phyloP scores from a whole-genome alignment of 441 rosid genomes.

The Manihot esculenta region DNA sequence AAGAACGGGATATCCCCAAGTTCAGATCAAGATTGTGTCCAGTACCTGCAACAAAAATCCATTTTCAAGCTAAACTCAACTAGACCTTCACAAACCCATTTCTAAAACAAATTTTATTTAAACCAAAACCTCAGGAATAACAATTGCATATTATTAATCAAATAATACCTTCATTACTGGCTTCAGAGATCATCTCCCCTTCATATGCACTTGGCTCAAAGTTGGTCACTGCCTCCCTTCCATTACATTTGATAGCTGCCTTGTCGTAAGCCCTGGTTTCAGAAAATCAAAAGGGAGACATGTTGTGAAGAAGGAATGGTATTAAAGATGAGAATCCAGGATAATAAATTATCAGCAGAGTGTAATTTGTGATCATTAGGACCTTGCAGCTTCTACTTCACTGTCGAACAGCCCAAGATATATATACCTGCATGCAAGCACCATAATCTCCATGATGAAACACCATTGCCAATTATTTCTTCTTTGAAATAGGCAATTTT shows the following conservation, averaged over 20 bases:
- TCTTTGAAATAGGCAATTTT: slow-evolving; percentile 40
- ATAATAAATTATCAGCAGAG: slow-evolving; percentile 54
- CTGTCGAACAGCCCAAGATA: slow-evolving; percentile 89
- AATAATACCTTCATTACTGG: slow-evolving; percentile 50
- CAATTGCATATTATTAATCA: not conserved
- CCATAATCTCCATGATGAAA: slow-evolving; percentile 58
- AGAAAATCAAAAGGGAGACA: slow-evolving; percentile 47
- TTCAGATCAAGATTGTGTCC: slow-evolving; percentile 65
- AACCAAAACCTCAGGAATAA: not conserved
- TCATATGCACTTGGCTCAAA: slow-evolving; percentile 71
- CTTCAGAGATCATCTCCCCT: slow-evolving; percentile 49
- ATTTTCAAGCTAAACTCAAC: not conserved
- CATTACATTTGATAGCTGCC: slow-evolving; percentile 85
- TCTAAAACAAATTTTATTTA: not conserved
- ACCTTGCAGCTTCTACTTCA: slow-evolving; percentile 97
- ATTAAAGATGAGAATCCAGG: slow-evolving; percentile 48
- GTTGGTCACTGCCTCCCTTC: slow-evolving; percentile 87
- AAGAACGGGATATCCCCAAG: slow-evolving; percentile 67
- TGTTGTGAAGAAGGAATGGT: slow-evolving; percentile 57
- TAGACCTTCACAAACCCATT: not conserved
- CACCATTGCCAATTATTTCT: slow-evolving; percentile 48
- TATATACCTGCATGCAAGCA: slow-evolving; percentile 71
- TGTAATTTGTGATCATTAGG: slow-evolving; percentile 62
- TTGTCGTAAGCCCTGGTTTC: slow-evolving; percentile 89
- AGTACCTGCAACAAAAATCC: slow-evolving; percentile 37